phyloP scores from a whole-genome alignment of 257 asterid genomes.

The Voacanga thouarsii region DNA sequence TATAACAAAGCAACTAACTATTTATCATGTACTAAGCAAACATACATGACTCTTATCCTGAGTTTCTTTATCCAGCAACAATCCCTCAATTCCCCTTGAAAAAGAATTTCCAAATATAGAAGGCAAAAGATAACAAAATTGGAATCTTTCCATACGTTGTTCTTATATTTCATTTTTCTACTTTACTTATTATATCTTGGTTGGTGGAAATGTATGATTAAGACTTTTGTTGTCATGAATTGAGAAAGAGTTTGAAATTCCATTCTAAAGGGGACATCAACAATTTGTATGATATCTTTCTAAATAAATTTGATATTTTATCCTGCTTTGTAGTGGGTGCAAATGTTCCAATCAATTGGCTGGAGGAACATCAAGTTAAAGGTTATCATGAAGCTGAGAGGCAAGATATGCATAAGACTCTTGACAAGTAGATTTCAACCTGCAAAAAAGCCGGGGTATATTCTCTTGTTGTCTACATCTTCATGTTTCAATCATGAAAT shows the following conservation, averaged over 20 bases:
- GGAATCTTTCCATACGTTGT: neutral
- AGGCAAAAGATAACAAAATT: neutral
- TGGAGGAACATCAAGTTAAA: constrained; percentile 54
- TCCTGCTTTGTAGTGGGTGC: constrained; percentile 69
- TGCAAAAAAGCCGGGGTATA: no score
- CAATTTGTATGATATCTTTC: neutral
- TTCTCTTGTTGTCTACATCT: constrained; percentile 5
- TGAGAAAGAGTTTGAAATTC: neutral
- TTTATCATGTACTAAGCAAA: neutral
- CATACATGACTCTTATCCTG: neutral
- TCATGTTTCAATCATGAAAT: neutral
- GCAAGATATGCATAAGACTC: constrained; percentile 49
- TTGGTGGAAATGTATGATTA: neutral
- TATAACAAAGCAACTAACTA: neutral
- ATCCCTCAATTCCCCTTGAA: neutral
- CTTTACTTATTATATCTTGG: neutral
- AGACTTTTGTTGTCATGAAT: neutral
- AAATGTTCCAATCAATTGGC: constrained; percentile 41
- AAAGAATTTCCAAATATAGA: neutral
- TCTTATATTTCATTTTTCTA: neutral
- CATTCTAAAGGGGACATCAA: neutral
- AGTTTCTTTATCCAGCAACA: neutral
- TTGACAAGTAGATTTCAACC: no score
- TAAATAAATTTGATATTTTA: neutral
- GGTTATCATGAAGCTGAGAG: constrained; percentile 62